Evolutionary conservation across 75 land plant species (phyloP), one percentile per base, ranked within the genome.

Genomic region (Pinus albicaulis): DNA sequence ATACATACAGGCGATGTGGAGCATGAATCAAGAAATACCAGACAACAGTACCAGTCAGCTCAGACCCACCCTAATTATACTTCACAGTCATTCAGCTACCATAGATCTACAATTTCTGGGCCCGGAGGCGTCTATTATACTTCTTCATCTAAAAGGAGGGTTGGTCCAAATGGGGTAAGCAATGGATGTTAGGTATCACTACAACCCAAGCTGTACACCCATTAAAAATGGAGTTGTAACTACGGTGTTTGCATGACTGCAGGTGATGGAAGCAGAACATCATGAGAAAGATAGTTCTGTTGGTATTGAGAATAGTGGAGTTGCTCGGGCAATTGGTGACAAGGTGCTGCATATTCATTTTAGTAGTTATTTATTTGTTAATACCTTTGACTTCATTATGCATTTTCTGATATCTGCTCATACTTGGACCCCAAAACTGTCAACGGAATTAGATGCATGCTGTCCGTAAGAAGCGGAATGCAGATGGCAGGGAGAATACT

Each of bases 111-210:
- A 15, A 75, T 85, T 61, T 69, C 80, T 23, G 82, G 81, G 36
- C 81, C 86, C 55, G 86, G 86, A 48, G 86, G 86, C 16, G 68
- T 61, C 4, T 82, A 74, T 57, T 82, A 85, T 58, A 44, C 81
- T n/a, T 73, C 85, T 44, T 82, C 85, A 15, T 59, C 86, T 24
- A 28, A 74, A 62, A 78, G 85, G 74, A 74, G 86, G 55, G 53
- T 66, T 66, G 85, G 85, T 57, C 85, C 86, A 56, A 71, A 77
- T 66, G 86, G 86, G 86, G 86, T 85, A 78, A 48, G 74, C 64
- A n/a, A 23, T 58, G 6, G 24, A 12, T 11, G 63, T 34, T 59
- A 36, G 14, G 5, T 44, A 44, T 44, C 15, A 73, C 26, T 73
- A 20, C 7, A 53, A 16, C 16, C 48, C 48, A 44, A 25, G 44